Evolutionary conservation across 2,329 filamentous ascomycete species (phyloP).

Genomic region (Talaromyces marneffei): DNA sequence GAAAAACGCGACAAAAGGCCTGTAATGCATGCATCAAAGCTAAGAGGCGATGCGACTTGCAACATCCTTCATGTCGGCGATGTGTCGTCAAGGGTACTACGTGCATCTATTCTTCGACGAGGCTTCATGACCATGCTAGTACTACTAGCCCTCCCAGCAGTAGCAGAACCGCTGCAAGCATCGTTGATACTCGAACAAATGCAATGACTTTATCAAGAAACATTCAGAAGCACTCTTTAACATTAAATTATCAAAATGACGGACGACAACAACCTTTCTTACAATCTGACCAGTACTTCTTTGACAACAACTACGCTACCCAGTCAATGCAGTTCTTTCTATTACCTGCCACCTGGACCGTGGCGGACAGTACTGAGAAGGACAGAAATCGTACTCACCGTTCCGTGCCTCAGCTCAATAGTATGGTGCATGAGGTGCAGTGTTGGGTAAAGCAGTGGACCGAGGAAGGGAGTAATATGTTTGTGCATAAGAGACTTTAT

Average conservation of each 20-base stretch:
- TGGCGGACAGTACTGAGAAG: neutral
- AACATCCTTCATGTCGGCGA: slow-evolving; percentile 13
- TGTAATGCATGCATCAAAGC: slow-evolving; percentile 13
- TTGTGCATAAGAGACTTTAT: slow-evolving; percentile 10
- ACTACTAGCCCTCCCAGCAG: neutral
- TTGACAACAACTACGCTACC: neutral
- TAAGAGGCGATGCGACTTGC: slow-evolving; percentile 12
- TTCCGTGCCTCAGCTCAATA: neutral
- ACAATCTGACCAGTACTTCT: neutral
- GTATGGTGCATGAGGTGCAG: neutral
- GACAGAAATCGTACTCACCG: neutral
- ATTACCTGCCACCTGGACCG: slow-evolving; percentile 2
- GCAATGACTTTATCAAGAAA: neutral
- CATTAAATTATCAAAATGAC: neutral
- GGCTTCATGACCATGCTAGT: slow-evolving; percentile 7
- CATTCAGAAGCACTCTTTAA: neutral
- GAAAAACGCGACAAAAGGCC: slow-evolving; percentile 11
- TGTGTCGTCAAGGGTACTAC: neutral
- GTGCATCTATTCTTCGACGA: slow-evolving; percentile 11
- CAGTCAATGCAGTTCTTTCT: slow-evolving; percentile 5
- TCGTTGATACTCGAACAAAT: neutral
- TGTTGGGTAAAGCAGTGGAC: slow-evolving; percentile 12
- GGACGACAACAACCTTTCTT: neutral
- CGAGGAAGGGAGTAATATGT: slow-evolving; percentile 9
- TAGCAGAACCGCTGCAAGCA: neutral